Base-by-base conservation (phyloP, 2,329 filamentous ascomycete species). In the Claviceps quebecensis region DNA sequence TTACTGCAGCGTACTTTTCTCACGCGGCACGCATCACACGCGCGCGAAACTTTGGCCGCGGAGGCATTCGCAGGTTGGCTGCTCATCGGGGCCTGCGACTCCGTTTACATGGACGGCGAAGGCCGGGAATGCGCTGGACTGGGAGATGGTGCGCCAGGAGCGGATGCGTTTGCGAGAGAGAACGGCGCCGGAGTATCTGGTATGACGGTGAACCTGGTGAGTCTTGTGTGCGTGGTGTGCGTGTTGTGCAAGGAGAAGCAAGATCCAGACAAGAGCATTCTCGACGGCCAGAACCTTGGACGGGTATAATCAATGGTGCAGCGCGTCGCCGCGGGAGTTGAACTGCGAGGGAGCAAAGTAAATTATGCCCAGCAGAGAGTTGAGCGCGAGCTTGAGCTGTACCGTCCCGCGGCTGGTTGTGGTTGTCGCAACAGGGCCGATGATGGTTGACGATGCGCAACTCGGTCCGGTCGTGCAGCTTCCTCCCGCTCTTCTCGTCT, bases 1-100 rank as follows among this genome's bases (percentile, higher is more conserved):
- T 63, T 63, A 46, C 63, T 67, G 56, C 67, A 69, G 49, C 61
- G 63, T 38, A 69, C 67, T 54, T 69, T 69, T 48, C 67, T 63
- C 49, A 68, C 56, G 39, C 67, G 64, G 54, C 67, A 69, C 46
- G 65, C 64, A 53, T 69, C 65, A 56, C 67, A 69, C 51, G 67
- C 67, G 45, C 60, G 60, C 41, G 60, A 55, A 22, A 58, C 48
- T 51, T 58, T 59, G 47, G 47, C 50, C 14, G 41, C 53, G 17
- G 44, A 43, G 49, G 17, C 48, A 34, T 40, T 40, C 22, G 45
- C 29, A 23, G 36, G 19, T 45, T 48, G 40, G 51, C 45, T 54
- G 50, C 50, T 57, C 56, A 56, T 56, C 38, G 40, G 34, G 45
- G 23, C 26, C 17, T 34, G 41, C 23, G 5, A 37, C 16, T 45